Evolutionary conservation across 352 stramenopile genomes (phyloP).

Genomic region (Globisporangium acanthophoron): DNA sequence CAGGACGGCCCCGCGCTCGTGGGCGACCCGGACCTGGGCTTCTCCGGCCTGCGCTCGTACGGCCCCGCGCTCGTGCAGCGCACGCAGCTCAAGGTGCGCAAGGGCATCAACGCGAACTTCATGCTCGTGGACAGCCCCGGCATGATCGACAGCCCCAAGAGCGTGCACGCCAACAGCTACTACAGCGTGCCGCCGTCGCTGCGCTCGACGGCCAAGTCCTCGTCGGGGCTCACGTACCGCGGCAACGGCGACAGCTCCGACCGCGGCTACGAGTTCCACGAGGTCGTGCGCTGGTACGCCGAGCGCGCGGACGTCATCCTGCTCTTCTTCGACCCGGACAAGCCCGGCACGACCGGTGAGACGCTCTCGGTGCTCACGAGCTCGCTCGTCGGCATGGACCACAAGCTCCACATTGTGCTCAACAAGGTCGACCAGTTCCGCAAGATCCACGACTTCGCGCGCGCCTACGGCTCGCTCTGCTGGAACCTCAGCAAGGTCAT

Average conservation of each 20-base stretch:
- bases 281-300: constrained; percentile 97
- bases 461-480: constrained; percentile 98
- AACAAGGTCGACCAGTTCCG: constrained; percentile 99
- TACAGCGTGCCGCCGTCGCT: constrained; percentile 30
- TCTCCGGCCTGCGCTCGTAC: constrained; percentile 93
- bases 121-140: constrained; percentile 99
- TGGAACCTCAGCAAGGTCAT: constrained; percentile 99
- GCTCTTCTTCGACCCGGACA: constrained; percentile 99
- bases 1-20: constrained; percentile 94
- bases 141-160: constrained; percentile 98
- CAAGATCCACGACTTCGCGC: constrained; percentile 99
- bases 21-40: constrained; percentile 98
- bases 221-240: constrained; percentile 24
- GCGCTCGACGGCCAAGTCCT: constrained; percentile 13
- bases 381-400: constrained; percentile 96
- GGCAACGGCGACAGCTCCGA: constrained; percentile 53
- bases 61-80: constrained; percentile 97
- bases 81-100: constrained; percentile 97
- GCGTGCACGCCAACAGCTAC: constrained; percentile 50
- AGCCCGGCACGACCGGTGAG: constrained; percentile 98
- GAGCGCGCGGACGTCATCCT: constrained; percentile 98
- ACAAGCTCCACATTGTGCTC: constrained; percentile 99
- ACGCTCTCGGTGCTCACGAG: constrained; percentile 97
- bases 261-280: constrained; percentile 97
- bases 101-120: constrained; percentile 92